Base-by-base conservation (phyloP, 208 protist species). In the Lotmaria passim region DNA sequence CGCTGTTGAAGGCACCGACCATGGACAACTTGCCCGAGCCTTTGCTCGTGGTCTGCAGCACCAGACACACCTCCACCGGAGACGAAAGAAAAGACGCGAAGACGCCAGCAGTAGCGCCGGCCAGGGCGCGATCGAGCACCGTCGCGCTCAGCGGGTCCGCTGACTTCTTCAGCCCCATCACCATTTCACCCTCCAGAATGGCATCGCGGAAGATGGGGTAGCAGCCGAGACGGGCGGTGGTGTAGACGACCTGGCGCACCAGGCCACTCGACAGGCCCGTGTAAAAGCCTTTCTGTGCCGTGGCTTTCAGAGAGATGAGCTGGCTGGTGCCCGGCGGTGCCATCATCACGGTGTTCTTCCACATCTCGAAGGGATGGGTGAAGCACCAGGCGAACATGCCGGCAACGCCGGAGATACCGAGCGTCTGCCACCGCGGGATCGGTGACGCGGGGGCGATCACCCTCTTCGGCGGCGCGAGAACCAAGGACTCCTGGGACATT, bases 301-400 rank as follows among this genome's bases (percentile, higher is more conserved):
- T 92, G 5, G 58, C 71, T 43, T 55, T 62, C 38, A 90, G 80
- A 43, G 67, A 76, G 0, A 81, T 78, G 47, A 78, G 31, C 79
- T 89, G 81, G 43, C 70, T 85, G 21, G 70, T 82, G 61, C 87
- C 87, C 19, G 64, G 65, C 0, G 84, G 78, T 7, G 88, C 63
- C 73, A 68, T 96, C 86, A 93, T 94, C 30, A 96, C 86, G n/a
- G 87, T 94, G 75, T 97, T 95, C 75, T 96, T 96, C 87, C 94
- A 91, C 86, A 95, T 96, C 78, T 98, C 93, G 66, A 96, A 97
- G 19, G 94, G 94, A 58, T 98, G 94, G 14, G 93, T 78, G 68
- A 98, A 90, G 76, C 79, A 77, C 94, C 94, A 98, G 2, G 76
- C 94, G 68, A 95, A 83, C 69, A 93, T 86, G 57, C 94, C 94